These are phyloP conservation scores for Vigna hirtella DNA, from an alignment of 306 rosid species.

Conservation along the genomic window DNA sequence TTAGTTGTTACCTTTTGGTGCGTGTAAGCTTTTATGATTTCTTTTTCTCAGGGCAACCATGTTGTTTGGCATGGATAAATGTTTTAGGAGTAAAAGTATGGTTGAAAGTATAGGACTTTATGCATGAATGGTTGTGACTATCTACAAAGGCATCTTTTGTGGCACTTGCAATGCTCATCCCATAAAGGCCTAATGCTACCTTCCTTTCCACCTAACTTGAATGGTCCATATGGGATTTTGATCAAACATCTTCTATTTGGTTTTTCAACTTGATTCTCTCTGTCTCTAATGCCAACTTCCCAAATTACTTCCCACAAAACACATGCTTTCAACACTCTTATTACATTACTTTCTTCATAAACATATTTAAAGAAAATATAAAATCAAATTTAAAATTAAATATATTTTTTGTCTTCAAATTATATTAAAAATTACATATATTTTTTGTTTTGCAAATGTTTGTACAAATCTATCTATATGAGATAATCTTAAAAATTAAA, in stretches of 20 bases:
- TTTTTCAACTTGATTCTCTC: slow-evolving; percentile 42
- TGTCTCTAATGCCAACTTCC: slow-evolving; percentile 41
- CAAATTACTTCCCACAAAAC: slow-evolving; percentile 35
- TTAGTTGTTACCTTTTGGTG: slow-evolving; percentile 9
- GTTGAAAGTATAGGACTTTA: slow-evolving; percentile 23
- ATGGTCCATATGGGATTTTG: slow-evolving; percentile 51
- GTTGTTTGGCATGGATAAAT: neutral
- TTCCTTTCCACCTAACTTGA: slow-evolving; percentile 36
- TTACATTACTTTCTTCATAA: too few species aligned
- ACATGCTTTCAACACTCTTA: too few species aligned
- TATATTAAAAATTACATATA: too few species aligned
- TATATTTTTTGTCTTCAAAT: too few species aligned
- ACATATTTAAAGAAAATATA: too few species aligned
- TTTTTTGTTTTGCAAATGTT: too few species aligned
- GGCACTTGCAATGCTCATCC: slow-evolving; percentile 36
- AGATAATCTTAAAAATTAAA: too few species aligned
- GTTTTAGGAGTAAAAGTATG: neutral
- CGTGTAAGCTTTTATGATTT: neutral
- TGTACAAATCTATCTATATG: too few species aligned
- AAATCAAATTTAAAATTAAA: too few species aligned
- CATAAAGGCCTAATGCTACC: slow-evolving; percentile 21
- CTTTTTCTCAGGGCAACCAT: neutral
- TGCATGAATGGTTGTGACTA: slow-evolving; percentile 45
- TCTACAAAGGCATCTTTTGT: slow-evolving; percentile 49
- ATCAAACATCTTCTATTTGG: neutral